Conservation (phyloP, 768 basidiomycete genomes). For the Tulasnella sp. region DNA sequence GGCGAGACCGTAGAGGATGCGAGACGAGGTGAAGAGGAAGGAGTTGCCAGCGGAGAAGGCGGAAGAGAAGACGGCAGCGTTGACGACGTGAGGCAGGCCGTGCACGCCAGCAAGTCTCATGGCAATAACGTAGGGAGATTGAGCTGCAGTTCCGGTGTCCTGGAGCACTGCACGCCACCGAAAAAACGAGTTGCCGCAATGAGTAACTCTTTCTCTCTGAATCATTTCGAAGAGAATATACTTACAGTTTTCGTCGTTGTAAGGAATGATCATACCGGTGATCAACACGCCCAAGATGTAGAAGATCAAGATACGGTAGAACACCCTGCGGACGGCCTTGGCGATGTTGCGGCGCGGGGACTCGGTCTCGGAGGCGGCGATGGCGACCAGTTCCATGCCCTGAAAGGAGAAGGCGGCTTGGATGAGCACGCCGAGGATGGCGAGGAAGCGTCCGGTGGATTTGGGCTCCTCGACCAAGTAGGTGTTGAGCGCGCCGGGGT, state of each 20-base stretch:
- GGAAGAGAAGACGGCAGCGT: conserved; percentile 57
- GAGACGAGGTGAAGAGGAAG: conserved; percentile 28
- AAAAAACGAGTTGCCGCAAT: neutral
- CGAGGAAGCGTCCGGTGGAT: conserved; percentile 41
- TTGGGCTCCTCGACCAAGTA: conserved; percentile 20
- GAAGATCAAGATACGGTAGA: conserved; percentile 76
- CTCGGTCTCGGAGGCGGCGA: conserved; percentile 70
- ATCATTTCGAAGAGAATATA: conserved; percentile 36
- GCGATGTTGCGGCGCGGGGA: conserved; percentile 75
- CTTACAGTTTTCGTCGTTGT: conserved; percentile 44
- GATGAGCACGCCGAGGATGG: conserved; percentile 43
- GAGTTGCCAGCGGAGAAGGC: conserved; percentile 34
- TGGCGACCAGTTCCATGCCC: conserved; percentile 66
- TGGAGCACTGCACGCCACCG: conserved; percentile 21
- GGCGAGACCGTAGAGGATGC: conserved; percentile 41
- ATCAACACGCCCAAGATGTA: conserved; percentile 71
- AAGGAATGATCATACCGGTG: conserved; percentile 73
- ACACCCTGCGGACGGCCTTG: conserved; percentile 70
- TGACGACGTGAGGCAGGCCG: conserved; percentile 64
- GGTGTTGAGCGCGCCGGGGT: conserved; percentile 32
- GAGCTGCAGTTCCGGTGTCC: conserved; percentile 57
- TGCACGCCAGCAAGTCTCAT: conserved; percentile 65
- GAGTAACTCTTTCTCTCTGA: neutral
- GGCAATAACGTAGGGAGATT: conserved; percentile 83
- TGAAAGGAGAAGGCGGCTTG: conserved; percentile 71